phyloP scores from a whole-genome alignment of 1,284 basidiomycete genomes.

The Cutaneotrichosporon cutaneum region DNA sequence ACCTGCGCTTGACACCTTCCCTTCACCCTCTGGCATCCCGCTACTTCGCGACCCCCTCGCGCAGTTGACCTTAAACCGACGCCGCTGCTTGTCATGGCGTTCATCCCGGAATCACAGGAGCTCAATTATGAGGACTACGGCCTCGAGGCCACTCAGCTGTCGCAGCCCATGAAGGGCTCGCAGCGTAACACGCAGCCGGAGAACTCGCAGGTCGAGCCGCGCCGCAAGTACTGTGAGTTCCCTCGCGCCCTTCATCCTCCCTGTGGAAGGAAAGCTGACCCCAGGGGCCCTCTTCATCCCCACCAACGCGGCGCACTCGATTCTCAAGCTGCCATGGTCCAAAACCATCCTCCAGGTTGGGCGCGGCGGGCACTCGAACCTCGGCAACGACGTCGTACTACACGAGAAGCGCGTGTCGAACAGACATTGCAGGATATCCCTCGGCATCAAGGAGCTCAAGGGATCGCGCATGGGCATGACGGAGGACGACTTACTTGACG shows the following conservation, averaged over 20 bases:
- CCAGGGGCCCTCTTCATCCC: conserved; percentile 53
- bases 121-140: conserved; percentile 32
- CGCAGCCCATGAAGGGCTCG: conserved; percentile 38
- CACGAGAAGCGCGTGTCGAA: conserved; percentile 49
- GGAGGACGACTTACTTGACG: conserved; percentile 27
- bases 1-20: no score
- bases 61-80: neutral
- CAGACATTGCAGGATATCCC: conserved; percentile 44
- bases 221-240: conserved; percentile 51
- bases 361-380: conserved; percentile 32
- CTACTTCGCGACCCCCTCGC: neutral
- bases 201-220: conserved; percentile 45
- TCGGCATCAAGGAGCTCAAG: conserved; percentile 31
- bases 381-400: conserved; percentile 45
- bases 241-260: neutral
- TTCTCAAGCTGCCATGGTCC: conserved; percentile 51
- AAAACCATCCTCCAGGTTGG: conserved; percentile 44
- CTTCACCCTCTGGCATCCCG: no score
- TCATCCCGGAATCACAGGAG: conserved; percentile 32
- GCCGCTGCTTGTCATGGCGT: conserved; percentile 20
- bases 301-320: conserved; percentile 39
- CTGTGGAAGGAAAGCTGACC: conserved; percentile 6
- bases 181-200: conserved; percentile 24
- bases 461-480: conserved; percentile 23
- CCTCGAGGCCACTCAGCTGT: conserved; percentile 48